Evolutionary conservation across 176 grass and related monocot genomes (phyloP).

Genomic region (Raddia guianensis): DNA sequence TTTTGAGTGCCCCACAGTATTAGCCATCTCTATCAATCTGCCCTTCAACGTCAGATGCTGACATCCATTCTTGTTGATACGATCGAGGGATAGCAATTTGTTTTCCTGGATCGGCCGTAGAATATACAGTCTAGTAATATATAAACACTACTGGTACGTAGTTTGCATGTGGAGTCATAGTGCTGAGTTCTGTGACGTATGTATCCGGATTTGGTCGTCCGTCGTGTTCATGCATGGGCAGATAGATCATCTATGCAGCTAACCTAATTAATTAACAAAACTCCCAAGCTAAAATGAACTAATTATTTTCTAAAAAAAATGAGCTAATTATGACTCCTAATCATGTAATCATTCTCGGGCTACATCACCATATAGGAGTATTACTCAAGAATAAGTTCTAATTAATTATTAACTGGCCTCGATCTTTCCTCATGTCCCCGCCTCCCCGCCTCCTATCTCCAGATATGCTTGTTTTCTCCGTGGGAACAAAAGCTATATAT

Average conservation of each 20-base stretch:
- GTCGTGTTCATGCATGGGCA: not conserved
- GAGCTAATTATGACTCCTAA: not conserved
- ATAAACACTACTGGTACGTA: too few species aligned
- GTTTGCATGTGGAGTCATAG: too few species aligned
- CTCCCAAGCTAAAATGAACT: too few species aligned
- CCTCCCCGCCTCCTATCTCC: too few species aligned
- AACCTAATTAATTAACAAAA: too few species aligned
- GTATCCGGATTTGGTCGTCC: not conserved
- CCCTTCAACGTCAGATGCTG: constrained; percentile 4
- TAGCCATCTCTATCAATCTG: not conserved
- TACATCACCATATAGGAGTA: too few species aligned
- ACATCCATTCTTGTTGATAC: constrained; percentile 11
- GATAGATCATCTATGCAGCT: not conserved
- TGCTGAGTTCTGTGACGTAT: not conserved
- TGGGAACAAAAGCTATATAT: constrained; percentile 33
- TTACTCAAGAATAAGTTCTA: too few species aligned
- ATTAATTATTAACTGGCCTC: not conserved
- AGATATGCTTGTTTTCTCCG: constrained; percentile 35
- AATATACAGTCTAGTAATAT: too few species aligned
- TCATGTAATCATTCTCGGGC: not conserved
- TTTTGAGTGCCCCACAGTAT: not conserved
- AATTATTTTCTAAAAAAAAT: too few species aligned
- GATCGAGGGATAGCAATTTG: not conserved
- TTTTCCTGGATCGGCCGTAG: not conserved
- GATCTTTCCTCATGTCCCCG: not conserved